Evolutionary conservation across 1,139 yeast genomes (phyloP).

Genomic region (Taphrina deformans): DNA sequence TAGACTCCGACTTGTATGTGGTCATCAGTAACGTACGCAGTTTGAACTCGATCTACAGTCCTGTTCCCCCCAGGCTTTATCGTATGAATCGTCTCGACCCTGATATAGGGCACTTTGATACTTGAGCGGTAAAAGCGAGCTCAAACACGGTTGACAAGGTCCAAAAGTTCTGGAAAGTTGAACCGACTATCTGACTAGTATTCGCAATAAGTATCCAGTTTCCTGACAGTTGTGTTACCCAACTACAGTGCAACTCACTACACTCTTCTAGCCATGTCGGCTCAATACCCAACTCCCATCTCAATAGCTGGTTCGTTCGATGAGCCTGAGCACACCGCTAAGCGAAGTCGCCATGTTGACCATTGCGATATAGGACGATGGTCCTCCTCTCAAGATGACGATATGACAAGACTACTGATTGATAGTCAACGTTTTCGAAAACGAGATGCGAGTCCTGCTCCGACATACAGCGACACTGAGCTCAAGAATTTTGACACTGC

Average conservation of each 20-base stretch:
- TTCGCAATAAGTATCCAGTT: neutral
- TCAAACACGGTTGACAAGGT: too few species aligned
- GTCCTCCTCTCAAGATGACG: neutral
- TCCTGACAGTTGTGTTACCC: too few species aligned
- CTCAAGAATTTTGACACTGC: neutral
- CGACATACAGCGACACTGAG: neutral
- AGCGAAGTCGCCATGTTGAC: neutral
- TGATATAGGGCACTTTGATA: too few species aligned
- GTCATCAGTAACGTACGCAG: too few species aligned
- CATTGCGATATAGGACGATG: neutral
- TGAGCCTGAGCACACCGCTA: neutral
- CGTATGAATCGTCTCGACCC: too few species aligned
- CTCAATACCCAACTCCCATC: constrained; percentile 11
- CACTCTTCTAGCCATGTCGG: neutral
- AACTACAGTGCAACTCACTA: too few species aligned
- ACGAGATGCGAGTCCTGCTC: neutral
- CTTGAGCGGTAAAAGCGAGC: too few species aligned
- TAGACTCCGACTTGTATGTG: too few species aligned
- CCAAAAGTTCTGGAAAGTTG: too few species aligned
- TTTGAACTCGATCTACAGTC: too few species aligned
- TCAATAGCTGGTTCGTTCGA: constrained; percentile 19
- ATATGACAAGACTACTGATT: constrained; percentile 7
- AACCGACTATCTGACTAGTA: too few species aligned
- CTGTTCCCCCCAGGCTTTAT: too few species aligned
- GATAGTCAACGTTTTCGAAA: constrained; percentile 2